Base-by-base conservation (phyloP, 495 filamentous ascomycete genomes). In the Schizothecium vesticola region DNA sequence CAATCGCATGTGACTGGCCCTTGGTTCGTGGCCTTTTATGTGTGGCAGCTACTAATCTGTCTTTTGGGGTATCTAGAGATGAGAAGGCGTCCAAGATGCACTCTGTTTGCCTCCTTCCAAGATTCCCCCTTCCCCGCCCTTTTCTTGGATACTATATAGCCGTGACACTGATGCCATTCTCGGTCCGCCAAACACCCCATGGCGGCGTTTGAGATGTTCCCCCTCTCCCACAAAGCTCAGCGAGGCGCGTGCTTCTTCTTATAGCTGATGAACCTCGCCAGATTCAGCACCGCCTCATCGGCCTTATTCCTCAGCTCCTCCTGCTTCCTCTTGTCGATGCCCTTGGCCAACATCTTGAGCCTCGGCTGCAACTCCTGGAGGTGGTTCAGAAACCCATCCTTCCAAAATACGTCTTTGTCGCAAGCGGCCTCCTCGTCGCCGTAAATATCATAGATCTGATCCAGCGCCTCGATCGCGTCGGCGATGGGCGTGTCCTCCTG, bases 361-460 rank as follows among this genome's bases (percentile, higher is more conserved):
- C 78, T 84, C 8, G 85, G 83, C 56, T 79, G 58, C 2, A 78
- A 75, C 33, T 80, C 84, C 67, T 87, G 82, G 2, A 89, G 75
- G 71, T 87, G 85, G 73, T 80, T 75, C 57, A 87, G 74, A 71
- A 89, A 88, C n/a, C 79, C 80, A 64, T 85, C 78, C 63, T 82
- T 84, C 81, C 85, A 86, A 71, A 89, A 89, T 3, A 89, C 85
- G 51, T 86, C 83, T 66, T 74, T 79, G 68, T 89, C 87, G 68
- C 82, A 86, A 31, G 78, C 73, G 64, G 76, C 81, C 19, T 78
- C 78, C 66, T 84, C 83, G 65, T 89, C 87, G 8, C 83, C 83
- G 70, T 89, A 89, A 36, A 89, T 83, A 61, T 89, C 87, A 69
- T 87, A 87, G 23, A 89, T 66, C 71, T 87, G 83, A 74, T 89